Evolutionary conservation across 1,284 basidiomycete species (phyloP).

Genomic region (Neolentinus lepideus): DNA sequence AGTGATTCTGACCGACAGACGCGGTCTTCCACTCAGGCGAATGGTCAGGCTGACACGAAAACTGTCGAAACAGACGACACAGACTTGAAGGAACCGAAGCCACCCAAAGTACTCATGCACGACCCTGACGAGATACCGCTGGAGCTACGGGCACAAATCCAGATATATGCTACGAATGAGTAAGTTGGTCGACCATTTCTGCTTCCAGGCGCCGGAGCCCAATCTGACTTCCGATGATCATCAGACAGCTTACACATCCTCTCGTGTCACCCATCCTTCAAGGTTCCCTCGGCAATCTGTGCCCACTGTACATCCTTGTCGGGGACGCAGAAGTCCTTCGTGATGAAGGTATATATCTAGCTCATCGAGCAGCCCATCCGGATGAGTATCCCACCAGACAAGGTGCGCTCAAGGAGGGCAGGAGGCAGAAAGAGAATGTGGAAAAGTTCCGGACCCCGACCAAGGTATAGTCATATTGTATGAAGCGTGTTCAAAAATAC

Average conservation of each 20-base stretch:
- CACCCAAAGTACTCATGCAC: slow-evolving; percentile 53
- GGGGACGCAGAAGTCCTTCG: slow-evolving; percentile 77
- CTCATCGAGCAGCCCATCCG: slow-evolving; percentile 81
- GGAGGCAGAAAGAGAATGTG: slow-evolving; percentile 44
- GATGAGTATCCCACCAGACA: slow-evolving; percentile 57
- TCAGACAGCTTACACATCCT: slow-evolving; percentile 72
- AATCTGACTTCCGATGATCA: slow-evolving; percentile 1
- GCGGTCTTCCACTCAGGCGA: neutral
- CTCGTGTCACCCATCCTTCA: slow-evolving; percentile 73
- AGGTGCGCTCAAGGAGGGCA: slow-evolving; percentile 41
- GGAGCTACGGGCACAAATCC: slow-evolving; percentile 63
- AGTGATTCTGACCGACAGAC: neutral
- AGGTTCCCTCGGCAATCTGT: slow-evolving; percentile 77
- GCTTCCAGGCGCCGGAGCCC: neutral
- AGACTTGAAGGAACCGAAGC: slow-evolving; percentile 45
- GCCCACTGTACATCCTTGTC: slow-evolving; percentile 73
- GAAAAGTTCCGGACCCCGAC: slow-evolving; percentile 60
- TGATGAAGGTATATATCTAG: slow-evolving; percentile 79
- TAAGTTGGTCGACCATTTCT: slow-evolving; percentile 19
- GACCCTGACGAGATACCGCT: slow-evolving; percentile 37
- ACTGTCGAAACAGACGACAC: slow-evolving; percentile 16
- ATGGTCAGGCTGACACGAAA: neutral
- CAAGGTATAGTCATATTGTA: slow-evolving; percentile 33
- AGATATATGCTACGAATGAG: slow-evolving; percentile 79
- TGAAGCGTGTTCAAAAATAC: neutral